Evolutionary conservation across 495 filamentous ascomycete species (phyloP).

Genomic region (Lepidopterella palustris): DNA sequence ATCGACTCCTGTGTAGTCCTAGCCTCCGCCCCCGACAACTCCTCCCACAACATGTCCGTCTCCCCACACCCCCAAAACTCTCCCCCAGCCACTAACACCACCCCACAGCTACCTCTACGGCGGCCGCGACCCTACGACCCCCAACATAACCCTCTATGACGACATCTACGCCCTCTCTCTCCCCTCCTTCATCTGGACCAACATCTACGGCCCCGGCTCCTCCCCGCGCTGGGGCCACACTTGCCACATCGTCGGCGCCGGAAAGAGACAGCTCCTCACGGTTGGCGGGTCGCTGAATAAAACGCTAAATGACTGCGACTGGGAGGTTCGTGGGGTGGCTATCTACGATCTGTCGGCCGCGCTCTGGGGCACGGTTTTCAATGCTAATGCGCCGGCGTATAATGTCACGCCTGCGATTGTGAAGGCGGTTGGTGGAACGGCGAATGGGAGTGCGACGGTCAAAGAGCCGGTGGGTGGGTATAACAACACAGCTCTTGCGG

Average conservation of each 20-base stretch:
- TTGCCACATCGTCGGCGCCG: constrained; percentile 34
- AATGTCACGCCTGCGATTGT: constrained; percentile 24
- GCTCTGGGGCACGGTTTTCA: constrained; percentile 38
- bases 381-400: constrained; percentile 27
- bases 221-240: constrained; percentile 37
- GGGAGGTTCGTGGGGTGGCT: constrained; percentile 37
- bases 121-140: constrained; percentile 37
- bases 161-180: constrained; percentile 70
- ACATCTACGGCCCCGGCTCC: constrained; percentile 40
- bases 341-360: constrained; percentile 34
- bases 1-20: constrained; percentile 22
- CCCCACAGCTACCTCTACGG: constrained; percentile 37
- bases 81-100: neutral
- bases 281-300: constrained; percentile 34
- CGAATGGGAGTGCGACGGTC: constrained; percentile 9
- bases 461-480: constrained; percentile 9
- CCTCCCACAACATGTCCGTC: constrained; percentile 19
- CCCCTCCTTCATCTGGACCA: constrained; percentile 72
- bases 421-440: constrained; percentile 5
- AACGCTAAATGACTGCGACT: constrained; percentile 36
- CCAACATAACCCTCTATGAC: constrained; percentile 43
- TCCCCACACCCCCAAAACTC: neutral
- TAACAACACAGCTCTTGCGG: neutral
- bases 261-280: constrained; percentile 38
- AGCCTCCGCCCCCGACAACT: constrained; percentile 25